Evolutionary conservation across 2,329 filamentous ascomycete genomes (phyloP).

Genomic region (Cladosporium sp.): DNA sequence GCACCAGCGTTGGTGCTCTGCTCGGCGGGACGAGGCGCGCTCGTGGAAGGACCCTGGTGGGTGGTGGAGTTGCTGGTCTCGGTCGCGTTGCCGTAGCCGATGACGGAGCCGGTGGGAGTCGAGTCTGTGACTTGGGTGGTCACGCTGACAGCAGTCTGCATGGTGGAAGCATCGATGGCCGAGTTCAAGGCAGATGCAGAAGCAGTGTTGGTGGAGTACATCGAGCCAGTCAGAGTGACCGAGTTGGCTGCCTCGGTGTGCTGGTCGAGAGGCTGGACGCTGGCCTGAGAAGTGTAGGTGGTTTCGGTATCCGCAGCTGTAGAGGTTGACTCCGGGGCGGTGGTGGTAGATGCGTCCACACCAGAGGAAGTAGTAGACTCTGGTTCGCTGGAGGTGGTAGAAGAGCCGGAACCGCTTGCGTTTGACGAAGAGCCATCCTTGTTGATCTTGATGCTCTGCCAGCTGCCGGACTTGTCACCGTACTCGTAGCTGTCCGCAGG

Average conservation of each 20-base stretch:
- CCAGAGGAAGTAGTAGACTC: constrained; percentile 26
- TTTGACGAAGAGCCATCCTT: constrained; percentile 20
- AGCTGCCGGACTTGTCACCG: constrained; percentile 50
- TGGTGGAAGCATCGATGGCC: constrained; percentile 19
- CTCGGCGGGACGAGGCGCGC: constrained; percentile 18
- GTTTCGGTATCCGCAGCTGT: constrained; percentile 29
- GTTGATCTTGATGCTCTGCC: constrained; percentile 50
- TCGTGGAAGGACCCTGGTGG: constrained; percentile 10
- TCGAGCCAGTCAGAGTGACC: constrained; percentile 28
- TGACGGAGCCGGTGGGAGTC: constrained; percentile 4
- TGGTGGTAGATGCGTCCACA: constrained; percentile 17
- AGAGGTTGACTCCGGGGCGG: constrained; percentile 27
- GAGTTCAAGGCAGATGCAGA: constrained; percentile 29
- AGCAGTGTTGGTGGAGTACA: constrained; percentile 30
- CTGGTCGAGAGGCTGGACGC: constrained; percentile 25
- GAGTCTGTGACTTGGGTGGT: constrained; percentile 6
- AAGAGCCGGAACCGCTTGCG: constrained; percentile 19
- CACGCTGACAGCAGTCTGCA: constrained; percentile 21
- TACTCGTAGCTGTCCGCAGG: constrained; percentile 54
- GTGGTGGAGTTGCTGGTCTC: constrained; percentile 8
- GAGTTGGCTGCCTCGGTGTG: constrained; percentile 26
- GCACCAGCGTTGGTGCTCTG: constrained; percentile 21
- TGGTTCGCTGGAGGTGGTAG: constrained; percentile 28
- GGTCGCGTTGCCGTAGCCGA: constrained; percentile 14
- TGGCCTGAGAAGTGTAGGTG: constrained; percentile 24